These are phyloP conservation scores for Vishniacozyma victoriae DNA, from an alignment of 768 basidiomycete species.

Conservation along the genomic window DNA sequence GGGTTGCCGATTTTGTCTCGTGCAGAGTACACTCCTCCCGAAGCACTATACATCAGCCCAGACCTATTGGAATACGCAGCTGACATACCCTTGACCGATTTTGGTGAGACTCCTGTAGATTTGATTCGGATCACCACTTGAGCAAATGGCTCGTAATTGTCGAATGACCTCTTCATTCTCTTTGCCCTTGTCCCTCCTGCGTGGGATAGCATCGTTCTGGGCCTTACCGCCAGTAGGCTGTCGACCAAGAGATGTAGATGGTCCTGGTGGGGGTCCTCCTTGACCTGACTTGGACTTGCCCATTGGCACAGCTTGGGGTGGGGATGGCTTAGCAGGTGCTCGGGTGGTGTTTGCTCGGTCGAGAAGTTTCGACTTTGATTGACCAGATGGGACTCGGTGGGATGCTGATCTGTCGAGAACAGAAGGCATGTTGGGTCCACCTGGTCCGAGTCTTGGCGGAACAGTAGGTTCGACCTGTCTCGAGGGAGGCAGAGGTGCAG, in stretches of 20 bases:
- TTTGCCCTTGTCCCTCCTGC: conserved; percentile 75
- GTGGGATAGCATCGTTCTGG: conserved; percentile 60
- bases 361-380: conserved; percentile 61
- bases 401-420: conserved; percentile 55
- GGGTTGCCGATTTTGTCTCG: conserved; percentile 91
- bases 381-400: conserved; percentile 71
- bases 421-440: conserved; percentile 42
- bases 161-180: conserved; percentile 73
- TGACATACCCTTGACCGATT: conserved; percentile 89
- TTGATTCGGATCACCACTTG: conserved; percentile 92
- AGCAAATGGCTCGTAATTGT: conserved; percentile 87
- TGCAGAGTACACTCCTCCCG: conserved; percentile 95
- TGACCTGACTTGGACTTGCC: conserved; percentile 46
- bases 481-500: conserved; percentile 32
- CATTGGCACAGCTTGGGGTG: conserved; percentile 20
- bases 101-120: conserved; percentile 88
- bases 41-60: conserved; percentile 62
- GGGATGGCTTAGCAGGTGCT: conserved; percentile 50
- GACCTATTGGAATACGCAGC: too few species aligned
- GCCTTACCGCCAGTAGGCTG: conserved; percentile 32
- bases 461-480: conserved; percentile 22
- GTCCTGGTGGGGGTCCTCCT: conserved; percentile 20
- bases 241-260: conserved; percentile 16
- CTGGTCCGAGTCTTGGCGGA: conserved; percentile 25
- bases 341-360: conserved; percentile 87